phyloP scores from a whole-genome alignment of 495 filamentous ascomycete genomes.

The Aspergillus egyptiacus region DNA sequence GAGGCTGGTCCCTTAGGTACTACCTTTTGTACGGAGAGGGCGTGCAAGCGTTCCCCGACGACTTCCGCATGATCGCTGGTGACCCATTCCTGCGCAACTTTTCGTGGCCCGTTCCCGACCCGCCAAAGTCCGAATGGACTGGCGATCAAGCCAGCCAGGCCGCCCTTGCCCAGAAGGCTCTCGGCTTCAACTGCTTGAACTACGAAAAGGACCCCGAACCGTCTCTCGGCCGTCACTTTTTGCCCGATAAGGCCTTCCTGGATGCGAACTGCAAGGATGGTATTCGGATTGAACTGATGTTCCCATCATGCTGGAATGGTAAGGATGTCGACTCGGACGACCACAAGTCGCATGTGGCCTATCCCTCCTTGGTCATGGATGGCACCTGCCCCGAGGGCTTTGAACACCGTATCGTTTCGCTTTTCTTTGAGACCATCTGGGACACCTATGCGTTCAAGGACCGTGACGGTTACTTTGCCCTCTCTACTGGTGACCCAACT shows the following conservation, averaged over 20 bases:
- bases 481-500: constrained; percentile 76
- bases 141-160: constrained; percentile 53
- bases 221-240: constrained; percentile 68
- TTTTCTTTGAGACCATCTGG: constrained; percentile 90
- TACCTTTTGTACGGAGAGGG: constrained; percentile 62
- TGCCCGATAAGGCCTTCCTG: constrained; percentile 74
- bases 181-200: constrained; percentile 92
- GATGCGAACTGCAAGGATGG: constrained; percentile 73
- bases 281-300: constrained; percentile 76
- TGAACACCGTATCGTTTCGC: constrained; percentile 59
- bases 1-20: constrained; percentile 46
- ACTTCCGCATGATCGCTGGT: constrained; percentile 85
- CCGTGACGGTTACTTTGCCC: constrained; percentile 64
- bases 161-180: constrained; percentile 68
- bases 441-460: constrained; percentile 64
- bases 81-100: constrained; percentile 64
- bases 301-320: constrained; percentile 90
- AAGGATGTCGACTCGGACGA: constrained; percentile 53
- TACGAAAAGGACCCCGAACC: constrained; percentile 56
- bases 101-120: constrained; percentile 61
- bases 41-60: constrained; percentile 68
- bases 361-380: constrained; percentile 65
- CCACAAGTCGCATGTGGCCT: constrained; percentile 71
- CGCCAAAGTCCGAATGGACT: constrained; percentile 66
- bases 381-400: constrained; percentile 73